Evolutionary conservation across 2,329 filamentous ascomycete genomes (phyloP).

Genomic region (Chaetomiaceae sp.): DNA sequence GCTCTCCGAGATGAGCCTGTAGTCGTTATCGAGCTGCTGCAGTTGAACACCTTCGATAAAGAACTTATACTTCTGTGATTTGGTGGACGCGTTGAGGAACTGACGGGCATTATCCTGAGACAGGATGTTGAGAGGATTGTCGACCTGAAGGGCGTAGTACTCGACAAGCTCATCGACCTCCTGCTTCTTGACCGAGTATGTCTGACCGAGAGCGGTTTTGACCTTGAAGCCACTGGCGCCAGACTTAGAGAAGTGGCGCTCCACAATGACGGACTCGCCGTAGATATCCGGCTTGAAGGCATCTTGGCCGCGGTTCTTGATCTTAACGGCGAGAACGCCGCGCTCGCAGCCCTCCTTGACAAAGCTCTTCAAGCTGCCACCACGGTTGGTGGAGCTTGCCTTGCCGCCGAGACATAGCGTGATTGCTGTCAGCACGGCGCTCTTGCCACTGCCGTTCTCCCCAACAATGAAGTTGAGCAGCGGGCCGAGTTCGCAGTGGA

Average conservation of each 20-base stretch:
- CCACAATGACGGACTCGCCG: slow-evolving; percentile 80
- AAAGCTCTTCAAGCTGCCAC: slow-evolving; percentile 77
- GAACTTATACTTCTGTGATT: slow-evolving; percentile 88
- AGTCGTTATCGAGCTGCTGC: slow-evolving; percentile 86
- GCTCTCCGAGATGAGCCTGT: slow-evolving; percentile 72
- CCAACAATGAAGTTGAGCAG: slow-evolving; percentile 98
- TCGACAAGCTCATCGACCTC: slow-evolving; percentile 92
- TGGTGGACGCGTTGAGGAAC: slow-evolving; percentile 79
- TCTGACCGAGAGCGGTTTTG: slow-evolving; percentile 62
- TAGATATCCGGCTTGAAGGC: slow-evolving; percentile 80
- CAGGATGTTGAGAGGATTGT: slow-evolving; percentile 92
- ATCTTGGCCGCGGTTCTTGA: slow-evolving; percentile 84
- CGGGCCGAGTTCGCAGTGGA: slow-evolving; percentile 81
- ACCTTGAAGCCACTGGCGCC: slow-evolving; percentile 81
- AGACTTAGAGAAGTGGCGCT: slow-evolving; percentile 73
- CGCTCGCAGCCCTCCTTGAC: slow-evolving; percentile 83
- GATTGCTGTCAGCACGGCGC: slow-evolving; percentile 86
- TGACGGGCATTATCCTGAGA: slow-evolving; percentile 93
- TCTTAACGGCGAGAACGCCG: slow-evolving; percentile 69
- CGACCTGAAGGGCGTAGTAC: slow-evolving; percentile 87
- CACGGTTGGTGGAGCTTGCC: slow-evolving; percentile 86
- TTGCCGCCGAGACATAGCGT: slow-evolving; percentile 94
- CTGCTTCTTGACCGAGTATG: slow-evolving; percentile 74
- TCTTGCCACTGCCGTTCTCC: slow-evolving; percentile 96
- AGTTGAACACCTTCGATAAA: slow-evolving; percentile 93